Conservation (phyloP, 2,329 filamentous ascomycete genomes). For the Penicillium occitanis region DNA sequence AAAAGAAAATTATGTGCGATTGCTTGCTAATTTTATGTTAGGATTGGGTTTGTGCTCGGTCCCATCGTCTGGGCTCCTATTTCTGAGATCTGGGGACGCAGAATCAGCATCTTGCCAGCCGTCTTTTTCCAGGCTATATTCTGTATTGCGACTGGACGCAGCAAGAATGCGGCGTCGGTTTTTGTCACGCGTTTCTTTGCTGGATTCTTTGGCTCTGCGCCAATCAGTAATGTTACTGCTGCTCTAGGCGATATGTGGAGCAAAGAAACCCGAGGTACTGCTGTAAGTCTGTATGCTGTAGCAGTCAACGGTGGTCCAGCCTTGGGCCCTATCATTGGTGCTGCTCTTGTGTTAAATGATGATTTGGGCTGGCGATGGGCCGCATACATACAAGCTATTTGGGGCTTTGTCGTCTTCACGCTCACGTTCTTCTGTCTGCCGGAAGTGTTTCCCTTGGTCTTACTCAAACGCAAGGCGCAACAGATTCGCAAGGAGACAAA, state of each 20-base stretch:
- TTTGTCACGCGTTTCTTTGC: conserved; percentile 56
- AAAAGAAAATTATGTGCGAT: not conserved
- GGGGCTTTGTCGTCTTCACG: conserved; percentile 46
- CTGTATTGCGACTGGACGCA: not conserved
- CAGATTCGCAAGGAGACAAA: conserved; percentile 49
- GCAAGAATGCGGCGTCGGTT: not conserved
- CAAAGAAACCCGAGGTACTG: conserved; percentile 50
- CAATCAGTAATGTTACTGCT: conserved; percentile 68
- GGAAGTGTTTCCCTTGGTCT: conserved; percentile 51
- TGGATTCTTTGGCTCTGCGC: conserved; percentile 62
- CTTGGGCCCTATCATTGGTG: conserved; percentile 51
- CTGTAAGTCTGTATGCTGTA: conserved; percentile 14
- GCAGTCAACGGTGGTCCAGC: conserved; percentile 34
- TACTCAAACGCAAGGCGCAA: conserved; percentile 53
- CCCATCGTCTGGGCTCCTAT: conserved; percentile 60
- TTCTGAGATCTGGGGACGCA: conserved; percentile 55
- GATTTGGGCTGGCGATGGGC: conserved; percentile 54
- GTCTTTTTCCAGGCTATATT: conserved; percentile 47
- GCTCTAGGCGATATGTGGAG: conserved; percentile 66
- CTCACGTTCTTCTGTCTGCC: conserved; percentile 47
- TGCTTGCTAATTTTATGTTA: not conserved
- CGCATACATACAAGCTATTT: conserved; percentile 58
- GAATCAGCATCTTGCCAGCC: conserved; percentile 53
- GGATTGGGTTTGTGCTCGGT: conserved; percentile 58
- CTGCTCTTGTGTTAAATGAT: conserved; percentile 46